These are phyloP conservation scores for Testicularia cyperi DNA, from an alignment of 1,284 basidiomycete genomes.

Conservation along the genomic window DNA sequence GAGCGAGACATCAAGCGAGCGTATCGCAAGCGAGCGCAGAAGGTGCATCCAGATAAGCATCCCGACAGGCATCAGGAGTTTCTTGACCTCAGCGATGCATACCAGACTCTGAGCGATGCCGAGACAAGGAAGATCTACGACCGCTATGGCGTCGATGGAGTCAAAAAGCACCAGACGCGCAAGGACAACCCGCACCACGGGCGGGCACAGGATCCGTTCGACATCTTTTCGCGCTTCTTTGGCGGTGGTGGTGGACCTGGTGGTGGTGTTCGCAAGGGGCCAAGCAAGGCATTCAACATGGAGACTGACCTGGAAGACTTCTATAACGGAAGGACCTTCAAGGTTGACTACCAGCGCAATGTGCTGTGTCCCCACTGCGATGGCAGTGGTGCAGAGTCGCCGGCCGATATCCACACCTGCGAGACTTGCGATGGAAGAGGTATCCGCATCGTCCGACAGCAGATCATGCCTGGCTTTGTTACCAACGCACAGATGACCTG, in stretches of 20 bases:
- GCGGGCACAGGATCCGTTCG: constrained; percentile 50
- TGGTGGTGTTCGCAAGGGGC: constrained; percentile 45
- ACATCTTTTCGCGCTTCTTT: constrained; percentile 58
- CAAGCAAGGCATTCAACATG: constrained; percentile 53
- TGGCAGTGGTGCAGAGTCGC: constrained; percentile 54
- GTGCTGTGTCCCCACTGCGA: constrained; percentile 56
- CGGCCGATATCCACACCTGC: constrained; percentile 53
- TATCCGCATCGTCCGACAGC: constrained; percentile 53
- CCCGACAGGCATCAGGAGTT: constrained; percentile 58
- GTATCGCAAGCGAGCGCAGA: constrained; percentile 55
- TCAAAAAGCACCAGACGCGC: constrained; percentile 52
- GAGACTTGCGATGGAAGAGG: constrained; percentile 49
- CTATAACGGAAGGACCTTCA: constrained; percentile 49
- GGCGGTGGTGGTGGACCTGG: constrained; percentile 42
- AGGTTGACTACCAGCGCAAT: constrained; percentile 45
- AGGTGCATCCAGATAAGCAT: constrained; percentile 59
- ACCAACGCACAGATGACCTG: constrained; percentile 55
- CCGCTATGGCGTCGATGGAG: constrained; percentile 52
- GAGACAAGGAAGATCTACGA: constrained; percentile 57
- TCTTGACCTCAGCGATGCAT: constrained; percentile 62
- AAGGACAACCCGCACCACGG: constrained; percentile 36
- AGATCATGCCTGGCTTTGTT: constrained; percentile 60
- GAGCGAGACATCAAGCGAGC: constrained; percentile 58
- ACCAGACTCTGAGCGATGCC: constrained; percentile 52
- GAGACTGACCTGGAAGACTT: constrained; percentile 50